Conservation (phyloP, 192 early-diverging fungal species). For the Mortierella claussenii region DNA sequence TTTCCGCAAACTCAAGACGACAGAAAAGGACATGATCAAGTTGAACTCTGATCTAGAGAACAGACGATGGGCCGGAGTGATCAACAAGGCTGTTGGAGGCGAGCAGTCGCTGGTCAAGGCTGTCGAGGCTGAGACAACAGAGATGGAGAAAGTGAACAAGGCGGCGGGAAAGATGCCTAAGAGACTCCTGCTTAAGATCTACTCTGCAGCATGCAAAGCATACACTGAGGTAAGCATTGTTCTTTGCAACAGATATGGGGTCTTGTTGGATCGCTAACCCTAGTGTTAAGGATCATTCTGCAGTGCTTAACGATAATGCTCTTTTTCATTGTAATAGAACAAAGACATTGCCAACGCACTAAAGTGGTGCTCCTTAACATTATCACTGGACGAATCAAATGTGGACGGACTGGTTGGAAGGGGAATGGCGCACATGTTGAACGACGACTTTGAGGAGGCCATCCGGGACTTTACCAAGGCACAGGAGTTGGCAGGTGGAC, state of each 20-base stretch:
- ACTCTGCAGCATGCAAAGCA: conserved; percentile 71
- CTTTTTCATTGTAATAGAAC: conserved; percentile 40
- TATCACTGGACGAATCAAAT: conserved; percentile 77
- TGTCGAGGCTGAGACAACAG: conserved; percentile 39
- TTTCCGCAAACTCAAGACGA: conserved; percentile 76
- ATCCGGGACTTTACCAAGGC: conserved; percentile 77
- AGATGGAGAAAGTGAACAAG: conserved; percentile 52
- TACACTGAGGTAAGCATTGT: conserved; percentile 58
- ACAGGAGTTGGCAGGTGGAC: conserved; percentile 65
- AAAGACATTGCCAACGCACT: conserved; percentile 64
- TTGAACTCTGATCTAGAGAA: conserved; percentile 65
- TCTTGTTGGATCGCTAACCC: too few species aligned
- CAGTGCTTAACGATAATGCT: neutral
- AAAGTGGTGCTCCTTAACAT: conserved; percentile 74
- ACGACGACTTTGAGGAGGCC: conserved; percentile 84
- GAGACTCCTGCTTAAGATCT: conserved; percentile 53
- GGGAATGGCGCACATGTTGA: conserved; percentile 73
- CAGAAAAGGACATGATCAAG: conserved; percentile 76
- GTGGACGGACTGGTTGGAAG: conserved; percentile 77
- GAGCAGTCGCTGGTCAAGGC: conserved; percentile 27
- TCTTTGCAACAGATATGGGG: too few species aligned
- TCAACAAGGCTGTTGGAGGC: conserved; percentile 67
- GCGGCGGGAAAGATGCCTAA: conserved; percentile 52
- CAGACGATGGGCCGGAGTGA: conserved; percentile 66
- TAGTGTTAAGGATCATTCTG: neutral